These are phyloP conservation scores for Dictyostelium capitatum DNA, from an alignment of 78 protist genomes.

Conservation along the genomic window DNA sequence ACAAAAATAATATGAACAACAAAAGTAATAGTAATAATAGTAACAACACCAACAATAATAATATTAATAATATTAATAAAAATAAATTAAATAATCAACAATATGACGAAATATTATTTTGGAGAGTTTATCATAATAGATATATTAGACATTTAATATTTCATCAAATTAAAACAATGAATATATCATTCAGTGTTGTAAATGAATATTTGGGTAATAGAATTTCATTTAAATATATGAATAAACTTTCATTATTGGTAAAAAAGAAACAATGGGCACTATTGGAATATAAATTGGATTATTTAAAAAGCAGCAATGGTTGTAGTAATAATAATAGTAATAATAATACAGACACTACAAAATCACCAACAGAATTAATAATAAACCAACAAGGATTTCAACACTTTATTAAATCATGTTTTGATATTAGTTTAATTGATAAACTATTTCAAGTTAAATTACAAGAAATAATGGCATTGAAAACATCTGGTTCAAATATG, in stretches of 20 bases:
- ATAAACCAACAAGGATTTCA: neutral
- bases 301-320: neutral
- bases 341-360: neutral
- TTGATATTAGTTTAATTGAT: neutral
- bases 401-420: neutral
- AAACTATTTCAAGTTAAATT: neutral
- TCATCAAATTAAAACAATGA: neutral
- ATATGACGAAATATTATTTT: neutral
- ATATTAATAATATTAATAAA: too few relatives aligned
- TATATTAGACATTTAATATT: slow-evolving; percentile 6
- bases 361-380: neutral
- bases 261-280: slow-evolving; percentile 1
- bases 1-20: too few relatives aligned
- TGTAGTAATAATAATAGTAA: neutral
- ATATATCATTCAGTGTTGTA: neutral
- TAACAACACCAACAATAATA: too few relatives aligned
- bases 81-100: too few relatives aligned
- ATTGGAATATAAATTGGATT: neutral
- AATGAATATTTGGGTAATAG: neutral
- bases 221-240: neutral
- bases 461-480: neutral
- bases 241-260: neutral
- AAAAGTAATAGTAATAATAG: too few relatives aligned
- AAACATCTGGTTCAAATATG: too few relatives aligned
- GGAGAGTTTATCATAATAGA: neutral